phyloP scores from a whole-genome alignment of 2,329 filamentous ascomycete genomes.

The Monosporascus sp. region DNA sequence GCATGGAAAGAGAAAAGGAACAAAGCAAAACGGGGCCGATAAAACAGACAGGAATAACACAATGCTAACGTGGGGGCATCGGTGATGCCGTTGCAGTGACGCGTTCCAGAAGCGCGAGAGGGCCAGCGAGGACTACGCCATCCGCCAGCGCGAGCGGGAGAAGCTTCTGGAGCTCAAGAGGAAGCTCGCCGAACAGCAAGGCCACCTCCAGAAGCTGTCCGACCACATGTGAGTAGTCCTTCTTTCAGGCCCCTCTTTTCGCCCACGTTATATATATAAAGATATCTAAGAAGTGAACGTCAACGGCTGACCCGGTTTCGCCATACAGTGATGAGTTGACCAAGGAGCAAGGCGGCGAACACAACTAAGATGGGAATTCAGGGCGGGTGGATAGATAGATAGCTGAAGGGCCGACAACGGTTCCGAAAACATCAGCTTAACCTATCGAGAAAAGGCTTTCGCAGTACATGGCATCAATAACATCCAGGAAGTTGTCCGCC shows the following conservation, averaged over 20 bases:
- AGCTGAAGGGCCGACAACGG: not conserved
- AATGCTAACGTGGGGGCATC: slow-evolving; percentile 9
- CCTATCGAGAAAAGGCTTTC: not conserved
- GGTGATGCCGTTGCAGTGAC: slow-evolving; percentile 52
- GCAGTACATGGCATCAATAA: not conserved
- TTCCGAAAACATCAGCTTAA: not conserved
- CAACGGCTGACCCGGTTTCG: not conserved
- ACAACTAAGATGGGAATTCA: slow-evolving; percentile 40
- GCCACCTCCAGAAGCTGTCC: slow-evolving; percentile 78
- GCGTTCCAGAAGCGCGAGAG: slow-evolving; percentile 89
- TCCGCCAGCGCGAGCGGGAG: slow-evolving; percentile 81
- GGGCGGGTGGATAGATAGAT: not conserved
- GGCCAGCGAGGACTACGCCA: slow-evolving; percentile 78
- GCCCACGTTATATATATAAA: not conserved
- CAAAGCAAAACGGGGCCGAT: not conserved
- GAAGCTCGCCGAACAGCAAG: slow-evolving; percentile 70
- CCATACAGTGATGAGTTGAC: slow-evolving; percentile 66
- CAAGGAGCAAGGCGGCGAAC: slow-evolving; percentile 64
- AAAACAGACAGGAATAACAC: slow-evolving; percentile 8
- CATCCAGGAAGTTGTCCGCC: slow-evolving; percentile 8
- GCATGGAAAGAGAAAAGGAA: not conserved
- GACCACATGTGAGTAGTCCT: slow-evolving; percentile 68
- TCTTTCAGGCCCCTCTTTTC: not conserved
- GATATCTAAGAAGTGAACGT: not conserved
- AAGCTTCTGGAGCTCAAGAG: slow-evolving; percentile 76